Evolutionary conservation across 305 asterid species (phyloP).

Genomic region (Solanum hybrid): DNA sequence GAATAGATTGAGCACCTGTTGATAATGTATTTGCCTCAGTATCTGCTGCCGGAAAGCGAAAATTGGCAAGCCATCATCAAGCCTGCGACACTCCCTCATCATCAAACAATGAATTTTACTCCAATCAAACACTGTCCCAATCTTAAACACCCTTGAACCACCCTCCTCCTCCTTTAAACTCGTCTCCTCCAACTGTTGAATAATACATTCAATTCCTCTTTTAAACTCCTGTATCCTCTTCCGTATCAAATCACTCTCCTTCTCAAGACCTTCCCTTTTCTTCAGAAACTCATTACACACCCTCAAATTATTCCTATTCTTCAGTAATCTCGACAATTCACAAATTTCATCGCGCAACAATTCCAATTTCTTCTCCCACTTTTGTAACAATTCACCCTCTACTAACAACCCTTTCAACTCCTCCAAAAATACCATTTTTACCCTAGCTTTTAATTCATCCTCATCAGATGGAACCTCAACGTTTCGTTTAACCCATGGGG

Average conservation of each 20-base stretch:
- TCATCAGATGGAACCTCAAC: slow-evolving; percentile 54
- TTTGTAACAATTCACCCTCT: slow-evolving; percentile 33
- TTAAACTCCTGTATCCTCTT: slow-evolving; percentile 58
- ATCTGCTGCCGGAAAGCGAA: slow-evolving; percentile 47
- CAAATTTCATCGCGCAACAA: slow-evolving; percentile 17
- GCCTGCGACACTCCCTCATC: slow-evolving; percentile 72
- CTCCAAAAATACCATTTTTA: slow-evolving; percentile 48
- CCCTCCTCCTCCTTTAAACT: neutral
- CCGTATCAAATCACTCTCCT: slow-evolving; percentile 41
- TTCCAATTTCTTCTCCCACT: slow-evolving; percentile 28
- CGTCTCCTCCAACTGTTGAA: slow-evolving; percentile 36
- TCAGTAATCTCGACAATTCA: slow-evolving; percentile 5
- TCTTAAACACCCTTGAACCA: slow-evolving; percentile 22
- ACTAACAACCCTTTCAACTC: slow-evolving; percentile 34
- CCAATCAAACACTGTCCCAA: slow-evolving; percentile 44
- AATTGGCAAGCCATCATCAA: slow-evolving; percentile 81
- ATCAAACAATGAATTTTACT: slow-evolving; percentile 41
- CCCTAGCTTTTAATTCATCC: slow-evolving; percentile 46
- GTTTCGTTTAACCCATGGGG: slow-evolving; percentile 31
- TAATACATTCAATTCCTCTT: slow-evolving; percentile 38
- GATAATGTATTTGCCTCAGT: slow-evolving; percentile 36
- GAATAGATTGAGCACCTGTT: slow-evolving; percentile 42
- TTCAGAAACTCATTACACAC: neutral
- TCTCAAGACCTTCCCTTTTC: slow-evolving; percentile 16
- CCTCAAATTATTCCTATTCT: neutral